phyloP scores from a whole-genome alignment of 768 basidiomycete species.

The Lepiota subincarnata region DNA sequence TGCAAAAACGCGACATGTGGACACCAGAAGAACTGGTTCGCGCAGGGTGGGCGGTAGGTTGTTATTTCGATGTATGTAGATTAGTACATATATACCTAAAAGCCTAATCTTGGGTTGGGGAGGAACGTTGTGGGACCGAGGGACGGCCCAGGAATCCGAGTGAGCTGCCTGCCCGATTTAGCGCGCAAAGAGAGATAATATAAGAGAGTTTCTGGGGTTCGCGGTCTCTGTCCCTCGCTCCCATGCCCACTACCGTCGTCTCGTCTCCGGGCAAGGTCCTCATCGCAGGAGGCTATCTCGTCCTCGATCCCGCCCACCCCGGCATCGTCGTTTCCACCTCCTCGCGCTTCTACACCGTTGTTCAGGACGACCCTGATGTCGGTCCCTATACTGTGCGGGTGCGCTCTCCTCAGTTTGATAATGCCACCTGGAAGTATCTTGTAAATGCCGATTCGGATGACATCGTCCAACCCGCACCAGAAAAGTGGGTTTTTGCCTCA shows the following conservation, averaged over 20 bases:
- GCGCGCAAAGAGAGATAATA: background rate
- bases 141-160: background rate
- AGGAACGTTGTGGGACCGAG: conserved; percentile 9
- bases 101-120: conserved; percentile 10
- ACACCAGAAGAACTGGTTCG: conserved; percentile 87
- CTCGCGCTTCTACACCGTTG: conserved; percentile 87
- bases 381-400: conserved; percentile 55
- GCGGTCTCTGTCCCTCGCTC: conserved; percentile 12
- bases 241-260: conserved; percentile 62
- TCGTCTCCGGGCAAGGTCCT: conserved; percentile 96
- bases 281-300: conserved; percentile 93
- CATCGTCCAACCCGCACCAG: conserved; percentile 27
- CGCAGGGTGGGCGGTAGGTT: conserved; percentile 57
- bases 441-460: conserved; percentile 38
- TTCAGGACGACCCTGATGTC: conserved; percentile 35
- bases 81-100: conserved; percentile 4
- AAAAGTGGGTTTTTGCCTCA: conserved; percentile 34
- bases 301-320: conserved; percentile 82
- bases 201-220: conserved; percentile 11
- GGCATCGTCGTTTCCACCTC: conserved; percentile 91
- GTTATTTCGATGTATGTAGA: background rate
- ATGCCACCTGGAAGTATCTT: conserved; percentile 72
- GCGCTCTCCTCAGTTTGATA: conserved; percentile 87
- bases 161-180: conserved; percentile 6
- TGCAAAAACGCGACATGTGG: conserved; percentile 88